Percentiles rank a stretch among this genome's conserved stretches.
Evolutionary conservation across 306 rosid species (phyloP).

Genomic region (Vicia sativa): DNA sequence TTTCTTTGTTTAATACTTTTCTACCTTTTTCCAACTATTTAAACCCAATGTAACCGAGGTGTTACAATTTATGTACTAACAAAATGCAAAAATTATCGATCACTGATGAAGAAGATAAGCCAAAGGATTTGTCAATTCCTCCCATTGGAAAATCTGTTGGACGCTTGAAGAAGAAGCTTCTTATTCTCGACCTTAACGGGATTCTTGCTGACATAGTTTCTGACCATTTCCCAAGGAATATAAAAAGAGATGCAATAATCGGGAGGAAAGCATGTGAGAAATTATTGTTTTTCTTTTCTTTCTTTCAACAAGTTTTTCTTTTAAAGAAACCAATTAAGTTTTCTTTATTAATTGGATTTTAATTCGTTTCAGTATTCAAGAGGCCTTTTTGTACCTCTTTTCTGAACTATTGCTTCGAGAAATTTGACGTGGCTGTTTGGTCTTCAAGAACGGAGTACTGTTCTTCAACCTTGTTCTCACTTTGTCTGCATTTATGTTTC

Average conservation of each 20-base stretch:
- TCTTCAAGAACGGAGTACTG: constrained; percentile 78
- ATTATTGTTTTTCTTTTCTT: constrained; percentile 17
- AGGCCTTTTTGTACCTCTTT: constrained; percentile 81
- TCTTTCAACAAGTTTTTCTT: constrained; percentile 5
- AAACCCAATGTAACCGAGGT: not conserved
- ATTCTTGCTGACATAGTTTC: constrained; percentile 72
- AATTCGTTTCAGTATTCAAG: constrained; percentile 69
- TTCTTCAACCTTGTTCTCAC: constrained; percentile 38
- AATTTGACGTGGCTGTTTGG: constrained; percentile 89
- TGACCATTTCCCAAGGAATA: constrained; percentile 52
- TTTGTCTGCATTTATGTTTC: constrained; percentile 10
- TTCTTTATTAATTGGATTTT: constrained; percentile 34
- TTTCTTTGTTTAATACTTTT: not conserved
- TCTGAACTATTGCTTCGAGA: constrained; percentile 82
- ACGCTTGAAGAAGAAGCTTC: constrained; percentile 64
- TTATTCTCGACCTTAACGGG: constrained; percentile 86
- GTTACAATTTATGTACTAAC: constrained; percentile 7
- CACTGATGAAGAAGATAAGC: constrained; percentile 34
- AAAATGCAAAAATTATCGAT: constrained; percentile 18
- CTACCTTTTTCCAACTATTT: not conserved
- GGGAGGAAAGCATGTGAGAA: constrained; percentile 58
- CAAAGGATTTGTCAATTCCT: constrained; percentile 41
- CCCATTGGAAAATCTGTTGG: constrained; percentile 32
- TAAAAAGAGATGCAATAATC: constrained; percentile 57
- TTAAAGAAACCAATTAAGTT: not conserved